These are phyloP conservation scores for Vaucheria bursata DNA, from an alignment of 352 stramenopile genomes.

Conservation along the genomic window DNA sequence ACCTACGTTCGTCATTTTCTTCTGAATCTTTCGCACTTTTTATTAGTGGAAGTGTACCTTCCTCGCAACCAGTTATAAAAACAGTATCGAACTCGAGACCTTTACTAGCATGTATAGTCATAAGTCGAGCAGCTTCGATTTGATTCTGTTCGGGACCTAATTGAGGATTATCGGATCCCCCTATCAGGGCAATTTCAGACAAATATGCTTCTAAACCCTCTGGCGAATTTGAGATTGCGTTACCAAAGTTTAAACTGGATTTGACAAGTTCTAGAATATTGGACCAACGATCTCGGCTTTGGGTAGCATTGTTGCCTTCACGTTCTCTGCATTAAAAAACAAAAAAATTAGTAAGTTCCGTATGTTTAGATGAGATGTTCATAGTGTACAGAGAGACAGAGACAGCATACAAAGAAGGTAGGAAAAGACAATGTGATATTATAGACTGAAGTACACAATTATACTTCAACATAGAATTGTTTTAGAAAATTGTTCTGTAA, in stretches of 20 bases:
- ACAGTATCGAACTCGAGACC: constrained; percentile 68
- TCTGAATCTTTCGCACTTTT: background rate
- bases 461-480: too few relatives aligned
- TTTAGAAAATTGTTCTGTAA: too few relatives aligned
- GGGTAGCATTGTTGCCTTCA: background rate
- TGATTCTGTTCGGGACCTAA: background rate
- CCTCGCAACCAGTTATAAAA: constrained; percentile 52
- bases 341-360: too few relatives aligned
- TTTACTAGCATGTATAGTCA: constrained; percentile 67
- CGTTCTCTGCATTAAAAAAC: too few relatives aligned
- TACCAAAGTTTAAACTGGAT: background rate
- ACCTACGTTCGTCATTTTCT: constrained; percentile 8
- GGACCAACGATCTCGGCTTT: constrained; percentile 30
- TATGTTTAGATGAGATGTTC: too few relatives aligned
- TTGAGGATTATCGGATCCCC: constrained; percentile 47
- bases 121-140: constrained; percentile 48
- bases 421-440: too few relatives aligned
- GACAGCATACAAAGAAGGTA: too few relatives aligned
- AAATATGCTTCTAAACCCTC: constrained; percentile 58
- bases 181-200: constrained; percentile 58
- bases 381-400: too few relatives aligned
- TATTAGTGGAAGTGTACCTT: constrained; percentile 39
- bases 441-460: too few relatives aligned
- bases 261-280: constrained; percentile 36
- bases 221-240: constrained; percentile 25